phyloP scores from a whole-genome alignment of 2,329 filamentous ascomycete genomes.

The Fusarium metavorans region DNA sequence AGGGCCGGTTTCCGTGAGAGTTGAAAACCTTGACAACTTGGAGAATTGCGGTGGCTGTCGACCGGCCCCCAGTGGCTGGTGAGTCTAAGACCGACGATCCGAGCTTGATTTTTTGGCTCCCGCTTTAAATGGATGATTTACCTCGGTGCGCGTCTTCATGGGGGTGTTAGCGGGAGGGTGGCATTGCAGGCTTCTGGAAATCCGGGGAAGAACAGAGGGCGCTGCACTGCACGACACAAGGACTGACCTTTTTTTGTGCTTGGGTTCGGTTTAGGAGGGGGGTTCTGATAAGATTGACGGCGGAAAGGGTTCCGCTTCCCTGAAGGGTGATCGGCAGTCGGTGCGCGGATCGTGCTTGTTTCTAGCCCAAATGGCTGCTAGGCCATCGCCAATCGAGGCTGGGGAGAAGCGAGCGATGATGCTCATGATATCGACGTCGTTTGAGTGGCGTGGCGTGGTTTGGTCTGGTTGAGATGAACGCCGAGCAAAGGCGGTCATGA shows the following conservation, averaged over 20 bases:
- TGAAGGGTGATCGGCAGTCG: conserved; percentile 29
- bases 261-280: neutral
- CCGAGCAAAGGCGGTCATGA: neutral
- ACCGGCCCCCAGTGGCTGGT: conserved; percentile 36
- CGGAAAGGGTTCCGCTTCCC: conserved; percentile 31
- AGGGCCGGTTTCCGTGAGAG: conserved; percentile 22
- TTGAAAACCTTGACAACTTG: conserved; percentile 14
- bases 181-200: conserved; percentile 41
- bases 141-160: conserved; percentile 29
- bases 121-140: conserved; percentile 18
- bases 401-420: conserved; percentile 6
- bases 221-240: neutral
- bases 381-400: conserved; percentile 14
- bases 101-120: conserved; percentile 34
- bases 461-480: neutral
- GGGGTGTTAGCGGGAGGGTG: conserved; percentile 29
- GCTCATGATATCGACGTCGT: conserved; percentile 2
- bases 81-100: conserved; percentile 24
- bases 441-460: neutral
- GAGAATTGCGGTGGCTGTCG: conserved; percentile 18
- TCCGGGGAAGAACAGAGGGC: conserved; percentile 26
- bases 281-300: conserved; percentile 11
- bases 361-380: neutral
- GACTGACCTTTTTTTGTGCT: neutral
- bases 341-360: conserved; percentile 26